Base-by-base conservation (phyloP, 306 rosid species). In the Pueraria montana region DNA sequence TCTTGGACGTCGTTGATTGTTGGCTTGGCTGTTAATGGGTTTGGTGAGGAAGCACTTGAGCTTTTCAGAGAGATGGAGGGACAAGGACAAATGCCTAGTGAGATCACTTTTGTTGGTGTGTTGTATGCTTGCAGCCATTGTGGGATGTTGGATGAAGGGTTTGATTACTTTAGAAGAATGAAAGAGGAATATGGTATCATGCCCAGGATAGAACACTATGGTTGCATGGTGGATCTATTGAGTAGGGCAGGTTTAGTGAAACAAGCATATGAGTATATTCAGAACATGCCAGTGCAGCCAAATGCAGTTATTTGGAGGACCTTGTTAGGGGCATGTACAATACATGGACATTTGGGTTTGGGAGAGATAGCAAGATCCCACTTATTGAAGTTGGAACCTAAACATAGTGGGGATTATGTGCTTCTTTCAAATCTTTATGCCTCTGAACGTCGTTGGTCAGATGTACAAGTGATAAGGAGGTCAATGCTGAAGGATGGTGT, bases 11-110 rank as follows among this genome's bases (percentile, higher is more conserved):
- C 90, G 61, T 69, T 87, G 85, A 87, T 87, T 48, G 90, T 89
- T 75, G 90, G 92, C n/a, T 85, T 89, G 83, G 90, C 92, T 64
- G 90, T 89, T 78, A 89, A 89, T 81, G 92, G 92, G 58, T 89
- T 89, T 78, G 90, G 87, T 10, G 85, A 87, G 84, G 92, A 85
- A 80, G 90, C 92, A 5, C 86, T 89, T 42, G 88, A 64, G 48
- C 84, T 83, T 56, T 89, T 87, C 79, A 85, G 64, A 71, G 90
- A 85, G 81, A 75, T 89, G 89, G 90, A 89, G 69, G 72, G 70
- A 46, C 85, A 78, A 76, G 18, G 62, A 24, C 21, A 87, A 4
- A 62, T 63, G 74, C 92, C 92, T 45, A 67, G 82, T 81, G 92
- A 81, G 85, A 85, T 87, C 43, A 87, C 90, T 50, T 89, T 89